Evolutionary conservation across 164 flowering plant species (phyloP).

Genomic region (Echeveria elegans): DNA sequence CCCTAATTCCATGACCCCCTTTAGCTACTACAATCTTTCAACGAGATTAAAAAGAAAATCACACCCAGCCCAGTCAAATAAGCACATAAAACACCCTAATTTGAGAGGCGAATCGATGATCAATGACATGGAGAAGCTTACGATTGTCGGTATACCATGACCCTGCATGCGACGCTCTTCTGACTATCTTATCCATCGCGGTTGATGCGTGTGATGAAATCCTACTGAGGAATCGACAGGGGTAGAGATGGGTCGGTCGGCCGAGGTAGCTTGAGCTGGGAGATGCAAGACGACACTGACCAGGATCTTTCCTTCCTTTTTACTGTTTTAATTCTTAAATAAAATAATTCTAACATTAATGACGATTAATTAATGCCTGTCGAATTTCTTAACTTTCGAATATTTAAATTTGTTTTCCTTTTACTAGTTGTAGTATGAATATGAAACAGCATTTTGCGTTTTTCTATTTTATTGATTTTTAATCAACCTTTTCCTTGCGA

Average conservation of each 20-base stretch:
- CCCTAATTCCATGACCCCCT: neutral
- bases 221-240: neutral
- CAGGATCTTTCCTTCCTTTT: no score
- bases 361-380: no score
- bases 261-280: no score
- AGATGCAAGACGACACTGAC: no score
- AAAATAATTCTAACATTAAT: no score
- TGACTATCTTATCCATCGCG: conserved; percentile 22
- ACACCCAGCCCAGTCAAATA: neutral
- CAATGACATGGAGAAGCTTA: conserved; percentile 23
- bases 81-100: neutral
- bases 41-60: neutral
- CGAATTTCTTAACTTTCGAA: no score
- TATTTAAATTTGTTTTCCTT: no score
- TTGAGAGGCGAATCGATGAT: neutral
- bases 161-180: conserved; percentile 94
- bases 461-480: no score
- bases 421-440: no score
- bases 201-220: neutral
- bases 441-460: no score
- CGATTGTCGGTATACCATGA: conserved; percentile 93
- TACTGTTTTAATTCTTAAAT: no score
- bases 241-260: neutral
- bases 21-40: neutral
- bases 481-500: no score